Base-by-base conservation (phyloP, 2,329 filamentous ascomycete species). In the Beauveria medogensis region DNA sequence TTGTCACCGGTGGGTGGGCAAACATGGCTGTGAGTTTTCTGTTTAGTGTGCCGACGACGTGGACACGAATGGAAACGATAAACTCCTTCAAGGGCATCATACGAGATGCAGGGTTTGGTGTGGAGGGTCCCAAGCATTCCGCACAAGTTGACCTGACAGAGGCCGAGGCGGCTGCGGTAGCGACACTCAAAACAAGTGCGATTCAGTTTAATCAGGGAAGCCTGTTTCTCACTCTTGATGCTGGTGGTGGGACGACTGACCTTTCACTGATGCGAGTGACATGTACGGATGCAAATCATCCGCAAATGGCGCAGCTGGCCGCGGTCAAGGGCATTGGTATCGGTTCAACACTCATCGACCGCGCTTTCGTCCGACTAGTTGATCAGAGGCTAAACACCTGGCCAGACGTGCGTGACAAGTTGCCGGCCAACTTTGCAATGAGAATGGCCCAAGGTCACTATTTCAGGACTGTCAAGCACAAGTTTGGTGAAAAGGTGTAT, bases 21-120 rank as follows among this genome's bases (percentile, higher is more conserved):
- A 68, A 67, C 44, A 73, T 80, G 59, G 70, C 70, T 0, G 77
- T 84, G 2, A 75, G 79, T 44, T 85, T 83, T 64, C 69, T 83
- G 9, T 84, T 84, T 69, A 81, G 78, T 51, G 80, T 83, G 1
- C 82, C 82, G 0, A 84, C 82, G 1, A 84, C 82, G 0, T 85
- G 82, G 82, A 74, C 73, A 10, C 78, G 71, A 2, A 72, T 79
- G 61, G 73, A 74, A 8, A 77, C 78, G 2, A 77, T 83, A 55
- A 81, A 83, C 67, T 70, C 68, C 5, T 84, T 82, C 69, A 79
- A 79, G 61, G 66, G 66, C 1, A 75, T 81, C 34, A 77, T 83
- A 3, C 65, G 68, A 16, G 68, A 73, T 18, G 78, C 80, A 1
- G 81, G 81, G 0, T 85, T 82, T 63, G 81, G 79, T 1, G 60